These are phyloP conservation scores for Akanthomyces lecanii DNA, from an alignment of 2,329 filamentous ascomycete species.

Conservation along the genomic window DNA sequence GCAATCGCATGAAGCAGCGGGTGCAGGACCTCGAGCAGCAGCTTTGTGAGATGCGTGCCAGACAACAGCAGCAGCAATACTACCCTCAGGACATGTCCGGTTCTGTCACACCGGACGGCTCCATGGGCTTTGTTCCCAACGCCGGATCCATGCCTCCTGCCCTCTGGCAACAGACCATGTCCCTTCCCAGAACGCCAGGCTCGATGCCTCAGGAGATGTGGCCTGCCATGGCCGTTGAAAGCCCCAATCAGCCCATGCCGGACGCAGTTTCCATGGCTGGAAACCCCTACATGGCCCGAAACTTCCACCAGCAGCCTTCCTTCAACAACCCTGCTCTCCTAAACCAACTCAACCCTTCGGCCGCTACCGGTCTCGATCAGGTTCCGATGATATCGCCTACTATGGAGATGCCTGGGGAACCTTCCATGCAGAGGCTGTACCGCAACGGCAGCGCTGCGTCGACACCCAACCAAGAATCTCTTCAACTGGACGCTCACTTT, in stretches of 20 bases:
- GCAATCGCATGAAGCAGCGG: constrained; percentile 17
- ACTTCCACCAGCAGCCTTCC: constrained; percentile 8
- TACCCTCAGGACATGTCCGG: constrained; percentile 8
- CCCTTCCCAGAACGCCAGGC: constrained; percentile 11
- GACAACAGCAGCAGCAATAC: constrained; percentile 17
- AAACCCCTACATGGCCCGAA: constrained; percentile 8
- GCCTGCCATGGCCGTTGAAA: constrained; percentile 11
- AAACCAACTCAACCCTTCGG: constrained; percentile 4
- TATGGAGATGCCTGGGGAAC: constrained; percentile 6
- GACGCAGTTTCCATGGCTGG: constrained; percentile 2
- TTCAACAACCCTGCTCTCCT: constrained; percentile 11
- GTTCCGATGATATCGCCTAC: constrained; percentile 12
- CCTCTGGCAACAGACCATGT: constrained; percentile 12
- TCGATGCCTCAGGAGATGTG: constrained; percentile 15
- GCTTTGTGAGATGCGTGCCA: constrained; percentile 17
- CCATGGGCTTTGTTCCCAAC: constrained; percentile 11
- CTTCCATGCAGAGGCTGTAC: constrained; percentile 12
- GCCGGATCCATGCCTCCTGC: constrained; percentile 5
- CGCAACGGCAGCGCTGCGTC: constrained; percentile 11
- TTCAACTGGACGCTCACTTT: constrained; percentile 13
- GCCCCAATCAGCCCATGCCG: background rate
- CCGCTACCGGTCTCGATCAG: background rate
- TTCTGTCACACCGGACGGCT: constrained; percentile 7
- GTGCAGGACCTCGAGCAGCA: constrained; percentile 18
- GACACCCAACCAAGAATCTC: constrained; percentile 12